Evolutionary conservation across 116 monocot species (phyloP).

Genomic region (Papilionanthe hybrid): DNA sequence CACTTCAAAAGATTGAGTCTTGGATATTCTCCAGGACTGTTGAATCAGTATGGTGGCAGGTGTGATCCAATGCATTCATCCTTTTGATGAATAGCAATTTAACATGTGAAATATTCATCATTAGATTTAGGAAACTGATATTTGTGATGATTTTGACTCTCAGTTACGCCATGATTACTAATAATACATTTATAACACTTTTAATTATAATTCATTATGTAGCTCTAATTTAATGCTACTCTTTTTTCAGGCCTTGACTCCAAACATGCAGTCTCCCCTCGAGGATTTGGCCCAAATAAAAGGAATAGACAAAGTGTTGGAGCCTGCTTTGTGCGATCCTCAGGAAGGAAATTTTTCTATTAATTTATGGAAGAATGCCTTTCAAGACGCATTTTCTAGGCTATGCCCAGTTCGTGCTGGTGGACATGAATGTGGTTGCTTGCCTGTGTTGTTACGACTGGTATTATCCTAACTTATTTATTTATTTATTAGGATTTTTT

Average conservation of each 20-base stretch:
- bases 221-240: not conserved
- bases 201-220: not conserved
- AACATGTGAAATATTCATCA: conserved; percentile 1
- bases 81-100: not conserved
- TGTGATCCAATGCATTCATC: conserved; percentile 10
- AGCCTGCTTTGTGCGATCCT: conserved; percentile 65
- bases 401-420: conserved; percentile 82
- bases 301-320: conserved; percentile 32
- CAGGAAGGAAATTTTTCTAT: conserved; percentile 71
- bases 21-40: conserved; percentile 94
- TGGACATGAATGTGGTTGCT: conserved; percentile 93
- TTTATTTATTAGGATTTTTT: not conserved
- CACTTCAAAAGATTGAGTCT: conserved; percentile 84
- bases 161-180: not conserved
- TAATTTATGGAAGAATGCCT: conserved; percentile 88
- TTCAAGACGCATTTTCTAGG: conserved; percentile 75
- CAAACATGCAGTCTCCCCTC: conserved; percentile 80
- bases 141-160: not conserved
- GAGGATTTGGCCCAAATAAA: conserved; percentile 33
- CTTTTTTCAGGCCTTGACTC: conserved; percentile 70
- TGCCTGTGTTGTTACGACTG: conserved; percentile 71
- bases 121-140: not conserved
- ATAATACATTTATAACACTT: not conserved
- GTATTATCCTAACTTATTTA: conserved; percentile 27
- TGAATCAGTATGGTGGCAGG: conserved; percentile 99